Base-by-base conservation (phyloP, 1,284 basidiomycete genomes). In the Schizophyllum commune region DNA sequence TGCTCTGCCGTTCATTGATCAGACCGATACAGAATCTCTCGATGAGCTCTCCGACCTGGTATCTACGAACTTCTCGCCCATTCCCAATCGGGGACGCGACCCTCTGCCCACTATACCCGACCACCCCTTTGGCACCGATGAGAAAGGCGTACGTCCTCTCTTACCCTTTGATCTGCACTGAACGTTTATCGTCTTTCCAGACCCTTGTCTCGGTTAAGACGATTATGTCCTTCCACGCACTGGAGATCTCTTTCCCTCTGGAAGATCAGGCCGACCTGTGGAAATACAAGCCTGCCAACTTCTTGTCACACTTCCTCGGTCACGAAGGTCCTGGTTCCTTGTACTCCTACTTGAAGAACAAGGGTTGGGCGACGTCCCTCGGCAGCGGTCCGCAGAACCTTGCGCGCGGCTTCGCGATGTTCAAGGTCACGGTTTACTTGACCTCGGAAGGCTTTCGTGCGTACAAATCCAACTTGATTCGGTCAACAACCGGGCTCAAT, bases 271-370 rank as follows among this genome's bases (percentile, higher is more conserved):
- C 84, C 5, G 85, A 89, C 0, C 77, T 86, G 56, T 97, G 91
- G 85, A 81, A 84, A 47, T 79, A 88, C 70, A 95, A 95, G 77
- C 96, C 97, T 1, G 85, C 81, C 2, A 77, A 85, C 64, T 91
- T 95, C 72, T 71, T 99, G 19, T 82, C 87, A 1, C 94, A 98
- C 73, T 89, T 97, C 70, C 75, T 98, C 57, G 97, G 97, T 0
- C 96, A 99, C 72, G 98, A 99, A 76, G 98, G 97, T 3, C 87
- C 91, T 51, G 97, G 97, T 1, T 98, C 95, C 0, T 77, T 99
- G 53, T 83, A 96, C 66, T 94, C 94, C 1, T 94, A 95, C 73
- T 80, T 99, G 64, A 99, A 98, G 78, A 80, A 83, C 66, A 89
- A 91, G 70, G 94, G 96, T 4, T 98, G 96, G 96, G 85, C 91